Percentiles rank a stretch among this genome's conserved stretches.
Evolutionary conservation across 2,329 filamentous ascomycete genomes (phyloP).

Genomic region (Sporothrix globosa): DNA sequence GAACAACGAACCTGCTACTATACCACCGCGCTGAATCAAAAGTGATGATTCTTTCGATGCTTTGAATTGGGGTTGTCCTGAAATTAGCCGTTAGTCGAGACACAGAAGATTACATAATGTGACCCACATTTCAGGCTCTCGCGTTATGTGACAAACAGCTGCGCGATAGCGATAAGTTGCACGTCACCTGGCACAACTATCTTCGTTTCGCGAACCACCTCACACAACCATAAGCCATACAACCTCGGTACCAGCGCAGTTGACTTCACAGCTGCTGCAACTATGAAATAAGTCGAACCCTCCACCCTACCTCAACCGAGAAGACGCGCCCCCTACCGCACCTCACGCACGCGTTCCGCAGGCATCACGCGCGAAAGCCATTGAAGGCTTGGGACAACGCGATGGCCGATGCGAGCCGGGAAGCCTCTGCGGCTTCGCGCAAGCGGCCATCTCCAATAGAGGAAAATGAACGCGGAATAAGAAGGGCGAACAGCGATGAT

Average conservation of each 20-base stretch:
- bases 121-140: background rate
- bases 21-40: no score
- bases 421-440: conserved; percentile 26
- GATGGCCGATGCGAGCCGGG: conserved; percentile 28
- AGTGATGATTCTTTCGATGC: no score
- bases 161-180: conserved; percentile 5
- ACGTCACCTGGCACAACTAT: background rate
- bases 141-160: conserved; percentile 11
- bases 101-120: background rate
- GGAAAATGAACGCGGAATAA: background rate
- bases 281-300: background rate
- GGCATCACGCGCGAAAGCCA: background rate
- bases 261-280: background rate
- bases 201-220: background rate
- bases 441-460: conserved; percentile 29
- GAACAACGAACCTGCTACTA: no score
- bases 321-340: background rate
- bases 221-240: background rate
- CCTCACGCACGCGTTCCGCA: background rate
- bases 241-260: background rate
- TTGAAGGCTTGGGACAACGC: conserved; percentile 9
- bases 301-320: background rate
- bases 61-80: no score
- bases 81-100: no score
- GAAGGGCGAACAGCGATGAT: background rate